Evolutionary conservation across 2,329 filamentous ascomycete species (phyloP).

Genomic region (Aspergillus pseudonomiae): DNA sequence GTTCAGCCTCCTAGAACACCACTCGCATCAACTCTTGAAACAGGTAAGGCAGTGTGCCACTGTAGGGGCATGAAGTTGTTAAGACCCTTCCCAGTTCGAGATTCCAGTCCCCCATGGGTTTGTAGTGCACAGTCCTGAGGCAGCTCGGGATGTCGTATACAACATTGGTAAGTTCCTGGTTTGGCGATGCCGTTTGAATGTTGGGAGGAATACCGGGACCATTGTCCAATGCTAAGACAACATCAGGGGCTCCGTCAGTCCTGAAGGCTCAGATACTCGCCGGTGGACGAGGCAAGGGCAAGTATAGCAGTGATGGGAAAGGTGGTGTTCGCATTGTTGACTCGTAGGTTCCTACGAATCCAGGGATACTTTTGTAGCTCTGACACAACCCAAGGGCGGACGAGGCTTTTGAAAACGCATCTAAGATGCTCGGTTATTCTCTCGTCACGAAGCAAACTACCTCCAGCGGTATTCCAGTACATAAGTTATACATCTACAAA

Average conservation of each 20-base stretch:
- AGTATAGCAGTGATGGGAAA: slow-evolving; percentile 31
- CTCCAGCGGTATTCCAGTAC: slow-evolving; percentile 29
- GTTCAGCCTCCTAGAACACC: slow-evolving; percentile 28
- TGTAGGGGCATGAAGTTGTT: background rate
- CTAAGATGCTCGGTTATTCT: slow-evolving; percentile 32
- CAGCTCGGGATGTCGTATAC: slow-evolving; percentile 29
- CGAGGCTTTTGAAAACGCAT: slow-evolving; percentile 31
- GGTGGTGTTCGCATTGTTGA: slow-evolving; percentile 32
- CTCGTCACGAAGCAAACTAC: slow-evolving; percentile 35
- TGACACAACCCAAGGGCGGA: slow-evolving; percentile 18
- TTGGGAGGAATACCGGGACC: slow-evolving; percentile 13
- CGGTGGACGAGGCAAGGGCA: slow-evolving; percentile 36
- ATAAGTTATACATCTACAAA: slow-evolving; percentile 44
- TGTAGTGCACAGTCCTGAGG: slow-evolving; percentile 26
- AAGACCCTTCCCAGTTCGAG: slow-evolving; percentile 23
- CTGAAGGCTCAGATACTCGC: slow-evolving; percentile 38
- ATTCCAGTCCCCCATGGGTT: slow-evolving; percentile 32
- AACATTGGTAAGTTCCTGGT: slow-evolving; percentile 23
- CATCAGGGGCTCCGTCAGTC: slow-evolving; percentile 30
- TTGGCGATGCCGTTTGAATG: background rate
- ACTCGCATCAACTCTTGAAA: slow-evolving; percentile 29
- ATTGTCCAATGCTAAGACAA: background rate
- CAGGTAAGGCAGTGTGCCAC: slow-evolving; percentile 17
- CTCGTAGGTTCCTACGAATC: slow-evolving; percentile 19
- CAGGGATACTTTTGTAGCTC: background rate